Evolutionary conservation across 257 asterid species (phyloP), one percentile per base, ranked within the genome.

Genomic region (Knoxia roxburghii): DNA sequence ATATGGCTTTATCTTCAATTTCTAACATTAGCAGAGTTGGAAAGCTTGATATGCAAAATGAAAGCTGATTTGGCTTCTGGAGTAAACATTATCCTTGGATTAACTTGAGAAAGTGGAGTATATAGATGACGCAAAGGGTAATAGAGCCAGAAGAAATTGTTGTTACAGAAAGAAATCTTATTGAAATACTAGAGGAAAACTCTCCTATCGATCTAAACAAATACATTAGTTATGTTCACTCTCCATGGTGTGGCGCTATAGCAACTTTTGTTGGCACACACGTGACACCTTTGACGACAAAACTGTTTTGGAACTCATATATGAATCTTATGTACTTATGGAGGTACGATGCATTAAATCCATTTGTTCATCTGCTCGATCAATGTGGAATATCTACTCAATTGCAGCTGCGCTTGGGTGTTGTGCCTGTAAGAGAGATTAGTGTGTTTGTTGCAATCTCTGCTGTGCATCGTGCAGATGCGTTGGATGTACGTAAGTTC

Each of bases 281-380:
- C 95, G 97, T 0, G 95, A 90, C 81, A 84, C 87, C 10, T 90
- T 88, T 54, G 86, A 87, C 3, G 95, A 95, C 43, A 90, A 90
- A 65, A 62, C 78, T 0, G 99, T 90, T 43, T 43, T 88, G 50
- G 97, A 94, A 78, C 87, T 90, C 48, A 79, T 90, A 71, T 94
- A 94, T 4, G 97, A 90, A 80, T 97, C 97, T 14, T 94, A 94
- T 50, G 82, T 84, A 21, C 97, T 96, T 10, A 94, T 94, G 97
- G 96, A 96, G 49, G 35, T 90, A 57, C 88, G 92, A 8, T 80
- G 96, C 73, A 77, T 94, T 68, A 85, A 81, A 59, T 79, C 97
- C n/a, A 87, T 90, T 13, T 94, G 97, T 74, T 69, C 88, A 9
- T 85, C 96, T 7, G 99, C 96, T 26, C 85, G 97, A 73, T 76